Evolutionary conservation across 1,284 basidiomycete genomes (phyloP), one percentile per base, ranked within the genome.

Genomic region (Pseudozyma sp.): DNA sequence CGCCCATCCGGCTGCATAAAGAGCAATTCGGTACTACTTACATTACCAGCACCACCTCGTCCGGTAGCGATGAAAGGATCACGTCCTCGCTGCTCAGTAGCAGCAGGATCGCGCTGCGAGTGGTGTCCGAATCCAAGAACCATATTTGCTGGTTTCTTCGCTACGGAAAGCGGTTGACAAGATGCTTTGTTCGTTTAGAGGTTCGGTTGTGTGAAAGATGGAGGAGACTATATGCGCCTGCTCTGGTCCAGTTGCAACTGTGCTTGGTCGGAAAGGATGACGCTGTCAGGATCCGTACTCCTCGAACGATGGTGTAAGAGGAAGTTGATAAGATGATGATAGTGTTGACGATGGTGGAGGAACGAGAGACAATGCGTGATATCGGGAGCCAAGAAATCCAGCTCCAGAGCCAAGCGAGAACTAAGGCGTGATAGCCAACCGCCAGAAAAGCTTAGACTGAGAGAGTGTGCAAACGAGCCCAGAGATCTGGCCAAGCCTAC

Each of bases 1-100:
- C 12, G 5, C 8, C 31, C 34, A 36, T 31, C 25, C 25, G 5
- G 49, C 34, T 51, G 5, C n/a, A 35, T 19, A 14, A 19, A 19
- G 14, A 52, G 42, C 13, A 21, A 31, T 34, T 16, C 14, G 18
- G 16, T n/a, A 18, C 13, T 35, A 81, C 79, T 69, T 56, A 82
- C 79, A 67, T 82, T 82, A 40, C 80, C 80, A 14, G 78, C 79
- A 50, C 80, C 80, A 40, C 80, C 80, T 44, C 80, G 72, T 48
- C 80, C 80, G 18, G 80, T 79, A 38, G 79, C 73, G 52, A 73
- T 71, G 58, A 81, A 65, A 39, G 75, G 69, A 49, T 71, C 77
- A 42, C 80, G 79, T 12, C 80, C 80, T 47, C 78, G 78, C 59
- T 67, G 61, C 45, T 72, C 70, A 51, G 48, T 31, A n/a, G 59